These are phyloP conservation scores for Leccinum variabile DNA, from an alignment of 1,284 basidiomycete genomes.

Conservation along the genomic window DNA sequence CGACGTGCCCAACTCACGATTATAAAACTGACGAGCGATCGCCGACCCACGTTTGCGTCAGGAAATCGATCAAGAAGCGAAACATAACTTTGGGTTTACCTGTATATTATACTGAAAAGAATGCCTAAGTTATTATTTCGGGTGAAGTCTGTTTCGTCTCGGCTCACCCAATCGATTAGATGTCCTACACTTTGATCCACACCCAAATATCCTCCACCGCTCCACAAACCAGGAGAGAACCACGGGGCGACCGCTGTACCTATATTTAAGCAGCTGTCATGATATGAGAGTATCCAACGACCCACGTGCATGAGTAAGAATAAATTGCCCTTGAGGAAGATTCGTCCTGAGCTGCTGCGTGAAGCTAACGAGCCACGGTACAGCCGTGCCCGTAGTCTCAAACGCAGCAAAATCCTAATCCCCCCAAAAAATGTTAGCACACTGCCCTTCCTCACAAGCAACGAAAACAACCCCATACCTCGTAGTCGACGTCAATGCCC, in stretches of 20 bases:
- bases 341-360: constrained; percentile 37
- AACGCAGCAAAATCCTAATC: constrained; percentile 46
- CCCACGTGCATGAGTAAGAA: constrained; percentile 39
- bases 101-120: constrained; percentile 42
- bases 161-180: constrained; percentile 48
- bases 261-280: background rate
- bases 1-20: constrained; percentile 42
- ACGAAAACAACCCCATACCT: constrained; percentile 28
- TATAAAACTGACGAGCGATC: constrained; percentile 48
- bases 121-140: background rate
- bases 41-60: background rate
- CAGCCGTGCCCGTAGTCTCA: constrained; percentile 40
- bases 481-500: constrained; percentile 57
- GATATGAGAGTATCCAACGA: background rate
- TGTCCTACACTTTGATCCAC: constrained; percentile 51
- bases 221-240: constrained; percentile 19
- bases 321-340: constrained; percentile 36
- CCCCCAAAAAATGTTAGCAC: background rate
- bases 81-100: constrained; percentile 19
- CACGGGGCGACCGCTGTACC: constrained; percentile 19
- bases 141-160: background rate
- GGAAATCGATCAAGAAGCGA: background rate
- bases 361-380: constrained; percentile 44
- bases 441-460: background rate
- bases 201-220: constrained; percentile 52